phyloP scores from a whole-genome alignment of 2,329 filamentous ascomycete species.

The Cercospora sp. region DNA sequence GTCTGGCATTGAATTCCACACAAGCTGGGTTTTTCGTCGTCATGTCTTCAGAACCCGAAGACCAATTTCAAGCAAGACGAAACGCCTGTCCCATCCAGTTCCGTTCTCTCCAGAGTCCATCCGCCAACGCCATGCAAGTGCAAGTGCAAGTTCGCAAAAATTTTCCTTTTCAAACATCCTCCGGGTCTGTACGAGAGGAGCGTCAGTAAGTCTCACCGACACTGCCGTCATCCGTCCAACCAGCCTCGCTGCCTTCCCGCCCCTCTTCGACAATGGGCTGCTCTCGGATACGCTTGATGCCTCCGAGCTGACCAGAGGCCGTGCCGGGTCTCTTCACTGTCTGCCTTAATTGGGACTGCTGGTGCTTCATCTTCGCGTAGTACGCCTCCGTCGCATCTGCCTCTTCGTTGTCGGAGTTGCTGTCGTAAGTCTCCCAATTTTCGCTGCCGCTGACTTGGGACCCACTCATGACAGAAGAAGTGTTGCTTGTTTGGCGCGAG shows the following conservation, averaged over 20 bases:
- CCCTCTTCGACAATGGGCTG: conserved; percentile 33
- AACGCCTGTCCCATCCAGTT: background rate
- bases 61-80: background rate
- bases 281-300: conserved; percentile 31
- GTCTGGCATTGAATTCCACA: background rate
- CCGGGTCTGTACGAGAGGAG: background rate
- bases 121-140: conserved; percentile 9
- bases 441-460: conserved; percentile 63
- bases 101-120: conserved; percentile 11
- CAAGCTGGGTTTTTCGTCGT: background rate
- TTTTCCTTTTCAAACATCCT: conserved; percentile 1
- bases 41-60: background rate
- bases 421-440: conserved; percentile 97
- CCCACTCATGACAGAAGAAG: conserved; percentile 38
- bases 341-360: conserved; percentile 56
- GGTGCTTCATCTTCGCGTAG: conserved; percentile 67
- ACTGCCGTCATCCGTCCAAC: conserved; percentile 41
- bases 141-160: background rate
- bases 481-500: conserved; percentile 37
- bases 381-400: conserved; percentile 76
- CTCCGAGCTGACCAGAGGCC: conserved; percentile 22
- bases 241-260: conserved; percentile 37
- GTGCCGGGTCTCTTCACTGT: conserved; percentile 22
- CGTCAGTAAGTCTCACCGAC: conserved; percentile 39
- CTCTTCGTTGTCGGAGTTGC: conserved; percentile 47